phyloP scores from a whole-genome alignment of 1,284 basidiomycete genomes.

The Boletus mariae region DNA sequence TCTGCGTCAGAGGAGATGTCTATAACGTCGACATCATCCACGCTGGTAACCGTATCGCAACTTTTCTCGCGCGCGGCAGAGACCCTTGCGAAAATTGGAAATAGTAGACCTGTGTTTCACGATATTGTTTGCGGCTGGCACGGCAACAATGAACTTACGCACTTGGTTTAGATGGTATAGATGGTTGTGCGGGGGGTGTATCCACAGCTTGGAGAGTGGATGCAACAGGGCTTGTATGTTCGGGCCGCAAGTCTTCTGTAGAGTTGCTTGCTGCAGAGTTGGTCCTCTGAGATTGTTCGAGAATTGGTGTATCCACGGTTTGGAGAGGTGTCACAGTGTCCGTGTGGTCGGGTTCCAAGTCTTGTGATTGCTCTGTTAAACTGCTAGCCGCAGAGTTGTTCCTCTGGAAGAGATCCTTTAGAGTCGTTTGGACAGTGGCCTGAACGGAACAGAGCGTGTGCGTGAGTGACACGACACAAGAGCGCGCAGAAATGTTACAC shows the following conservation, averaged over 20 bases:
- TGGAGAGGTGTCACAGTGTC: neutral
- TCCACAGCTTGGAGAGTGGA: neutral
- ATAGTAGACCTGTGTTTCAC: slow-evolving; percentile 22
- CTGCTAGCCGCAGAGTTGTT: slow-evolving; percentile 2
- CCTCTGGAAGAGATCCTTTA: slow-evolving; percentile 26
- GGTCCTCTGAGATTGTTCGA: neutral
- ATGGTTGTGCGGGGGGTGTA: neutral
- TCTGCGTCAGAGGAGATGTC: slow-evolving; percentile 20
- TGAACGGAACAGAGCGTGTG: slow-evolving; percentile 1
- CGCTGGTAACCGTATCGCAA: neutral
- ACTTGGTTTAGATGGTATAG: slow-evolving; percentile 16
- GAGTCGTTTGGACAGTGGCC: slow-evolving; percentile 25
- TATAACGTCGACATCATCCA: slow-evolving; percentile 15
- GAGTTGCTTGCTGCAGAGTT: neutral
- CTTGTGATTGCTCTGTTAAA: slow-evolving; percentile 1
- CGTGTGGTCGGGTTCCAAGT: neutral
- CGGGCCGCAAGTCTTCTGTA: neutral
- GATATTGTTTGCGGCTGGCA: neutral
- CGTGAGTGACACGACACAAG: slow-evolving; percentile 7
- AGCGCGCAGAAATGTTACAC: slow-evolving; percentile 13
- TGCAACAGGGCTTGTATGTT: neutral
- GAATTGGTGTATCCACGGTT: neutral
- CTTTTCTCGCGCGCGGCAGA: slow-evolving; percentile 4
- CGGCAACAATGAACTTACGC: slow-evolving; percentile 7
- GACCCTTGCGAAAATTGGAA: slow-evolving; percentile 25